These are phyloP conservation scores for Tetrahymena elliotti DNA, from an alignment of 73 alveolate species.

Conservation along the genomic window DNA sequence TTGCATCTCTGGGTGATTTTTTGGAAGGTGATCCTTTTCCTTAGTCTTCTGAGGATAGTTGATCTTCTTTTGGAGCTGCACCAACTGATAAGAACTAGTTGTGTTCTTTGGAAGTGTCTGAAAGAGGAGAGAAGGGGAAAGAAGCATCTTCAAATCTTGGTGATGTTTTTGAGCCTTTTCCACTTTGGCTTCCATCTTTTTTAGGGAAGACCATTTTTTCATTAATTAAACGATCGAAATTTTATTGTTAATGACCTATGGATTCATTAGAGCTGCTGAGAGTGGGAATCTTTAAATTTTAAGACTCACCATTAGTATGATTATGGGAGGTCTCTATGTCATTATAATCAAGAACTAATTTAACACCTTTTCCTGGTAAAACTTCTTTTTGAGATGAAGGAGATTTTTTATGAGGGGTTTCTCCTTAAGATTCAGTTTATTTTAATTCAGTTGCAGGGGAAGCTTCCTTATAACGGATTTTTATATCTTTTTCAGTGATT, in stretches of 20 bases:
- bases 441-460: neutral
- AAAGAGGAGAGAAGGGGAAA: neutral
- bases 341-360: neutral
- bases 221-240: neutral
- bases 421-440: neutral
- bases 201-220: neutral
- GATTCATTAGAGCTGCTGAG: neutral
- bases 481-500: neutral
- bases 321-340: neutral
- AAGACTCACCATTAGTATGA: neutral
- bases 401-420: neutral
- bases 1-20: neutral
- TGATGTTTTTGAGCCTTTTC: neutral
- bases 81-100: neutral
- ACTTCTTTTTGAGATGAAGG: neutral
- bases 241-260: neutral
- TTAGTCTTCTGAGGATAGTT: neutral
- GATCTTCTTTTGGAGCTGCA: neutral
- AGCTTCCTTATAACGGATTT: neutral
- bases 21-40: neutral
- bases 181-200: neutral
- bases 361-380: neutral
- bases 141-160: neutral
- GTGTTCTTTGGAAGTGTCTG: neutral
- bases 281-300: neutral